phyloP scores from a whole-genome alignment of 2,329 filamentous ascomycete species.

The Pseudogymnoascus destructans region DNA sequence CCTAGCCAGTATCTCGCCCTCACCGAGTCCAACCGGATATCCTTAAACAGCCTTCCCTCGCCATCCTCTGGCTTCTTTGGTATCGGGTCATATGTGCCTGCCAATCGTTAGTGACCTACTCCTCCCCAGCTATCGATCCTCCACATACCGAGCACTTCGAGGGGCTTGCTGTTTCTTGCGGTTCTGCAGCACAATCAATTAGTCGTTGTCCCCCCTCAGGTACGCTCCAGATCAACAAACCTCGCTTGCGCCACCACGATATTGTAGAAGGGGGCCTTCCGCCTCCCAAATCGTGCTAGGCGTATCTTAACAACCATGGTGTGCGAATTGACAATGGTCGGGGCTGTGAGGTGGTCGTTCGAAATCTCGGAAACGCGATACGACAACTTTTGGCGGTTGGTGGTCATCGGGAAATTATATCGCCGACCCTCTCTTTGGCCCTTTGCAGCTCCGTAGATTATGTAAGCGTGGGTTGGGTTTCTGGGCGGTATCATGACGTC shows the following conservation, averaged over 20 bases:
- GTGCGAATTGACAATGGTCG: conserved; percentile 8
- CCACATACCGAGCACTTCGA: conserved; percentile 67
- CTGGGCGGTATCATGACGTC: neutral
- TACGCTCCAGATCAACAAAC: conserved; percentile 34
- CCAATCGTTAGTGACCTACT: conserved; percentile 4
- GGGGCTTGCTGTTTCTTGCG: conserved; percentile 72
- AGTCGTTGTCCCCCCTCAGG: neutral
- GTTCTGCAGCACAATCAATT: conserved; percentile 40
- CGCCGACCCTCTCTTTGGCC: neutral
- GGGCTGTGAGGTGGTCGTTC: conserved; percentile 13
- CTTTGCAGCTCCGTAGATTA: neutral
- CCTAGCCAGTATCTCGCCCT: conserved; percentile 92
- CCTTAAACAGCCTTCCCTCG: conserved; percentile 68
- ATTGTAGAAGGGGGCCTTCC: conserved; percentile 88
- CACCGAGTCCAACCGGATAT: conserved; percentile 71
- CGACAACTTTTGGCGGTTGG: conserved; percentile 4
- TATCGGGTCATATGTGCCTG: conserved; percentile 54
- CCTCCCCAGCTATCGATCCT: neutral
- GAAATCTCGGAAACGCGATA: conserved; percentile 8
- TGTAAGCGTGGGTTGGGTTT: neutral
- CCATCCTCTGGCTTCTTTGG: conserved; percentile 47
- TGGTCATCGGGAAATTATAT: neutral
- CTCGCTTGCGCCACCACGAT: conserved; percentile 90
- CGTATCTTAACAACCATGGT: conserved; percentile 89
- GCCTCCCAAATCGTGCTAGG: conserved; percentile 82